Evolutionary conservation across 306 rosid species (phyloP), one percentile per base, ranked within the genome.

Genomic region (Cercis canadensis): DNA sequence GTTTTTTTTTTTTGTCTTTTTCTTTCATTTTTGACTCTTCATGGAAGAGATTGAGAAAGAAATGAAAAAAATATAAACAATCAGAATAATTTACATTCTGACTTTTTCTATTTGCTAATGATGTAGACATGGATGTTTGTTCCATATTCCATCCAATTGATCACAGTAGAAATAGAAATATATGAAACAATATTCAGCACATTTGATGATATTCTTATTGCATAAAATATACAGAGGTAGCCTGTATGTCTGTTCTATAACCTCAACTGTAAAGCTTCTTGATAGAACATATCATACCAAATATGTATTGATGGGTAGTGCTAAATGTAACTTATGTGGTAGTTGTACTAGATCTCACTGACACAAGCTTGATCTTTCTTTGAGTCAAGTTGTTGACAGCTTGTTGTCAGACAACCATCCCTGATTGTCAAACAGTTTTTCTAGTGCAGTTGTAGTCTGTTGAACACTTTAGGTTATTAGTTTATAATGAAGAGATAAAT

Each of bases 371-470:
- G 74, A 77, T 21, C 54, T 59, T 63, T 49, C 64, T 41, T 29
- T 60, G 21, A 45, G 54, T 57, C 56, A 55, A 76, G 51, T 76
- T 78, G 80, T 69, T 67, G 2, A 24, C 29, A 1, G 3, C 29
- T 24, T 24, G 29, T 24, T 24, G 29, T 24, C 29, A 80, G 69
- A 60, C 15, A 15, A 32, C 47, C 78, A 81, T 60, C 75, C 68
- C 17, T 54, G 52, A 60, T 49, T 61, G 59, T 57, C 37, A 46
- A 78, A 58, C 55, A 65, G 54, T 66, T 74, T 62, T 58, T 80
- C 78, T 86, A 86, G 18, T 63, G 91, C 75, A 84, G 90, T 69
- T 85, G 89, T 80, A 90, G 71, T 81, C 96, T 90, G 96, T 74
- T 73, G 61, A 67, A 79, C 32, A 73, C 13, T 75, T 37, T 24